Conservation (phyloP, 495 filamentous ascomycete species). For the Penicillium turbatum region DNA sequence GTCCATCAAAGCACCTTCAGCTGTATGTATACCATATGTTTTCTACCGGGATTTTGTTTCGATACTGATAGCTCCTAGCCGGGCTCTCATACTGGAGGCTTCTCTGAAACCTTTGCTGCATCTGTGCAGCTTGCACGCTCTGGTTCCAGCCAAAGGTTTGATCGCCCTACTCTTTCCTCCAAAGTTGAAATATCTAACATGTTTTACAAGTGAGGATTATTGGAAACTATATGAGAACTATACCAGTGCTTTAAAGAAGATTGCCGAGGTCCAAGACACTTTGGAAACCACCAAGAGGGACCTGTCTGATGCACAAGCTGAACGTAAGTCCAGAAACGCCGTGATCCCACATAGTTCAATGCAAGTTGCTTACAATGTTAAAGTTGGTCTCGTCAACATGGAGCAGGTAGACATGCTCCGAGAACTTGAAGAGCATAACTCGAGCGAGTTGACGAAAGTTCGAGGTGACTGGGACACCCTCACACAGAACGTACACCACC, state of each 20-base stretch:
- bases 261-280: conserved; percentile 39
- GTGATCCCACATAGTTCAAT: not conserved
- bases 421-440: conserved; percentile 44
- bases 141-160: conserved; percentile 41
- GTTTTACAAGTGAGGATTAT: conserved; percentile 38
- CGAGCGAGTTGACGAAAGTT: conserved; percentile 42
- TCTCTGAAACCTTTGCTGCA: conserved; percentile 35
- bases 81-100: conserved; percentile 30
- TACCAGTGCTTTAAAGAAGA: conserved; percentile 37
- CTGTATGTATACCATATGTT: conserved; percentile 17
- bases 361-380: conserved; percentile 22
- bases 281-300: conserved; percentile 35
- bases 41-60: not conserved
- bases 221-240: conserved; percentile 47
- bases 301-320: conserved; percentile 36
- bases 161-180: not conserved
- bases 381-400: conserved; percentile 44
- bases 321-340: conserved; percentile 32
- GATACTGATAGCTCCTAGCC: conserved; percentile 21
- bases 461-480: conserved; percentile 44
- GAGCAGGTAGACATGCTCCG: conserved; percentile 48
- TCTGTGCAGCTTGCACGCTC: conserved; percentile 35
- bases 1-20: conserved; percentile 30
- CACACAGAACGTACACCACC: conserved; percentile 35
- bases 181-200: conserved; percentile 18